Conservation (phyloP, 768 basidiomycete species). For the Mycena crocata region DNA sequence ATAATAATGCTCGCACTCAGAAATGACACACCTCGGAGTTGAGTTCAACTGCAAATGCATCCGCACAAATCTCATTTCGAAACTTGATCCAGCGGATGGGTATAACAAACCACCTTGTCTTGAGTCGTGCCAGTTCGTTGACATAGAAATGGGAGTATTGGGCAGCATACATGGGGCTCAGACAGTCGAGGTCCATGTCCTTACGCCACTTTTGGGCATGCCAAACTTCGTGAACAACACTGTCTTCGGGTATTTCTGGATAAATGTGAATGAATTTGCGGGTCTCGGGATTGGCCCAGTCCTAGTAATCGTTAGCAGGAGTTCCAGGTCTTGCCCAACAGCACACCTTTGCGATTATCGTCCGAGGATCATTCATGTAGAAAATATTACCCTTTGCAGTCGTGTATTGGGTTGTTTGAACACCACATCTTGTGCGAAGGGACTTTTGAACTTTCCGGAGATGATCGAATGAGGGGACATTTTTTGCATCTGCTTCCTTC, state of each 20-base stretch:
- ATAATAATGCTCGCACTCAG: constrained; percentile 37
- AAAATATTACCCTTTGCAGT: constrained; percentile 20
- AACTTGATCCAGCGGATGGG: constrained; percentile 25
- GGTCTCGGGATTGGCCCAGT: constrained; percentile 9
- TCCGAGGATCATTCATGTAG: constrained; percentile 23
- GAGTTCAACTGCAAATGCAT: constrained; percentile 4
- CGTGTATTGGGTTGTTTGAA: constrained; percentile 10
- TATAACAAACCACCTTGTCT: neutral
- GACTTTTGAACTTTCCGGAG: constrained; percentile 8
- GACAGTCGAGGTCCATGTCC: constrained; percentile 16
- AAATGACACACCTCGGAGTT: constrained; percentile 29
- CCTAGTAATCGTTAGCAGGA: neutral
- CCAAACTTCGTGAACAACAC: constrained; percentile 11
- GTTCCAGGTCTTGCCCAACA: too few relatives aligned
- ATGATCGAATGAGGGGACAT: constrained; percentile 21
- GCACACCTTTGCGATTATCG: constrained; percentile 15
- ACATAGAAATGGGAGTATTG: constrained; percentile 12
- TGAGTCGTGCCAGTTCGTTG: constrained; percentile 18
- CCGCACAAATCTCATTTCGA: constrained; percentile 2
- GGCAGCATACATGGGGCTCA: constrained; percentile 25
- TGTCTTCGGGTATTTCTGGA: constrained; percentile 16
- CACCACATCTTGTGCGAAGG: constrained; percentile 9
- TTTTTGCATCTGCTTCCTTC: constrained; percentile 1
- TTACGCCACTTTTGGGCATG: constrained; percentile 36
- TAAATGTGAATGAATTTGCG: constrained; percentile 8